These are phyloP conservation scores for Thraustochytrium striatum DNA, from an alignment of 352 stramenopile species.

Conservation along the genomic window DNA sequence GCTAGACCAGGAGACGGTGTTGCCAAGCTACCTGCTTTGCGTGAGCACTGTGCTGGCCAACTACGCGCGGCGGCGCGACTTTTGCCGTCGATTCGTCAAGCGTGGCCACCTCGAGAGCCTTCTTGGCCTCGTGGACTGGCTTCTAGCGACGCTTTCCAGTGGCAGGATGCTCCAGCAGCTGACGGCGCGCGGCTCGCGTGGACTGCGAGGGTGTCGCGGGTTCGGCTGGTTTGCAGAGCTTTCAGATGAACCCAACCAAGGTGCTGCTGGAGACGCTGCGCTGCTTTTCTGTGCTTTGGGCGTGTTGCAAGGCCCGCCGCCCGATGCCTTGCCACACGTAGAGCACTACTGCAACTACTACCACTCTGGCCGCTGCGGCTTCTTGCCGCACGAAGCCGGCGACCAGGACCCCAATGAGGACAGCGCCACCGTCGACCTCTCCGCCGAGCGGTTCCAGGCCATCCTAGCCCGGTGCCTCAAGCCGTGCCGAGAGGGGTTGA, in stretches of 20 bases:
- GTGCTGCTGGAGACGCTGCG: neutral
- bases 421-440: neutral
- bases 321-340: neutral
- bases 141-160: neutral
- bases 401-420: neutral
- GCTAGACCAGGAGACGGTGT: neutral
- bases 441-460: neutral
- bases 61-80: neutral
- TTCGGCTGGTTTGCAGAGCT: too few species aligned
- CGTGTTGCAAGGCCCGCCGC: constrained; percentile 20
- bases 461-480: constrained; percentile 9
- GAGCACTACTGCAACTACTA: constrained; percentile 10
- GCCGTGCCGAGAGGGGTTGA: too few species aligned
- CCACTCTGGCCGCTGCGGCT: neutral
- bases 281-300: constrained; percentile 10
- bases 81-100: constrained; percentile 14
- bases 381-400: neutral
- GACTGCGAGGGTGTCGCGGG: too few species aligned
- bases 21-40: constrained; percentile 10
- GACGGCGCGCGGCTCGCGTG: too few species aligned
- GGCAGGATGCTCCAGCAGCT: too few species aligned
- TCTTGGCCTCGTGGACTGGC: neutral
- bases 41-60: constrained; percentile 22
- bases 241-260: too few species aligned
- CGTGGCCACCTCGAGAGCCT: constrained; percentile 1